Evolutionary conservation across 768 basidiomycete species (phyloP), one percentile per base, ranked within the genome.

Genomic region (Boletus sp.): DNA sequence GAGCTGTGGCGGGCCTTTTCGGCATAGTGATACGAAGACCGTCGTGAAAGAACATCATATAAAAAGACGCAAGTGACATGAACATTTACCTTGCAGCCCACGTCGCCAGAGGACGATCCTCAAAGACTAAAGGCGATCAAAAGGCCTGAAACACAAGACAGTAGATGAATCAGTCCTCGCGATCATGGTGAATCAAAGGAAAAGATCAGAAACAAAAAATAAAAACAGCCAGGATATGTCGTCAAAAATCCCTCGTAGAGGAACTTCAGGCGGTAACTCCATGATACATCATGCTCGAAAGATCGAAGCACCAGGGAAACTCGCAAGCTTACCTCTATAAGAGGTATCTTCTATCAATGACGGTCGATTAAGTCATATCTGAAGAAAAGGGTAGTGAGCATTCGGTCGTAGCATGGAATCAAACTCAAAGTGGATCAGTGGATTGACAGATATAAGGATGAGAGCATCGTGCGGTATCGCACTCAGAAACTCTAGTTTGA

Each of bases 401-500:
- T 54, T 54, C 17, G 3, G 47, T 14, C 2, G 29, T 3, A 18
- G n/a, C 18, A 40, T 2, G 5, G 17, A 37, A 55, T 32, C 29
- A 37, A 28, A 56, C 15, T 17, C 52, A 8, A 52, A 47, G 30
- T 54, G 64, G 57, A 69, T 89, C 87, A 89, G 87, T 79, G 78
- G 82, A 83, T 79, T 78, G 78, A 80, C 76, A 82, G 81, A 78
- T 76, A 80, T 65, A 54, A 48, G 4, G 71, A 58, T 79, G 58
- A 86, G 85, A 90, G 81, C 89, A 90, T 86, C 65, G 86, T 76
- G 82, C 81, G 72, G 7, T 64, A 60, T 59, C 57, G 78, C 84
- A 73, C 89, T 92, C 89, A 91, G 80, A 90, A 85, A 92, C 89
- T 91, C 89, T 92, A 92, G 89, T 92, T 92, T 92, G 89, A 88